phyloP scores from a whole-genome alignment of 257 asterid genomes.

The Nicotiana otophora region DNA sequence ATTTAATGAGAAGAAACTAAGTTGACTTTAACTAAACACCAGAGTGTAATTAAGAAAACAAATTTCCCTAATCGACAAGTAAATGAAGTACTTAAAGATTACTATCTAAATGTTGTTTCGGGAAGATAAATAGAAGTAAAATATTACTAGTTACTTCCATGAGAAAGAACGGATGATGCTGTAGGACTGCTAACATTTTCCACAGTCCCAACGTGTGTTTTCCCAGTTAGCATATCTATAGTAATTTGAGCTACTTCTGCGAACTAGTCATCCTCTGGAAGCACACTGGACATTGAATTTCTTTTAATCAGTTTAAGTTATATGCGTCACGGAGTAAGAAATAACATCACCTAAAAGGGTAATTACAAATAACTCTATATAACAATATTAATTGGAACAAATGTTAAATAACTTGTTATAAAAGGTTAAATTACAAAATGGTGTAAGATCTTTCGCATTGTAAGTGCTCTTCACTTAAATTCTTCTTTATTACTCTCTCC shows the following conservation, averaged over 20 bases:
- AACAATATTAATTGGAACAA: too few species aligned
- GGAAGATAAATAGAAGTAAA: neutral
- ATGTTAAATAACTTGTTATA: too few species aligned
- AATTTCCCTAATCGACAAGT: neutral
- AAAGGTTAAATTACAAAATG: too few species aligned
- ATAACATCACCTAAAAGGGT: too few species aligned
- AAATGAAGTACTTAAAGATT: neutral
- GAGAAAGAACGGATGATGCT: conserved; percentile 68
- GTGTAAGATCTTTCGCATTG: too few species aligned
- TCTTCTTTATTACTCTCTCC: too few species aligned
- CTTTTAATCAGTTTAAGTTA: too few species aligned
- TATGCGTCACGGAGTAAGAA: too few species aligned
- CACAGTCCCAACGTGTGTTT: conserved; percentile 45
- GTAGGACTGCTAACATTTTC: conserved; percentile 59
- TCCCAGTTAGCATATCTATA: conserved; percentile 65
- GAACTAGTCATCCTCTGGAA: conserved; percentile 95
- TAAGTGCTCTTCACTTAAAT: too few species aligned
- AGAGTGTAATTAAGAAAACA: neutral
- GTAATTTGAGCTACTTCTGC: conserved; percentile 92
- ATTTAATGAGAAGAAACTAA: neutral
- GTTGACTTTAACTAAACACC: neutral
- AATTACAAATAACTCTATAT: too few species aligned
- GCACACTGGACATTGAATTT: conserved; percentile 31
- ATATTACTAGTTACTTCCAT: conserved; percentile 36
- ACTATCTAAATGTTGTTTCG: neutral